A percentile compares a stretch with the other conserved stretches of the same genome.
phyloP scores from a whole-genome alignment of 139 green algal genomes.

The Closterium sp. region DNA sequence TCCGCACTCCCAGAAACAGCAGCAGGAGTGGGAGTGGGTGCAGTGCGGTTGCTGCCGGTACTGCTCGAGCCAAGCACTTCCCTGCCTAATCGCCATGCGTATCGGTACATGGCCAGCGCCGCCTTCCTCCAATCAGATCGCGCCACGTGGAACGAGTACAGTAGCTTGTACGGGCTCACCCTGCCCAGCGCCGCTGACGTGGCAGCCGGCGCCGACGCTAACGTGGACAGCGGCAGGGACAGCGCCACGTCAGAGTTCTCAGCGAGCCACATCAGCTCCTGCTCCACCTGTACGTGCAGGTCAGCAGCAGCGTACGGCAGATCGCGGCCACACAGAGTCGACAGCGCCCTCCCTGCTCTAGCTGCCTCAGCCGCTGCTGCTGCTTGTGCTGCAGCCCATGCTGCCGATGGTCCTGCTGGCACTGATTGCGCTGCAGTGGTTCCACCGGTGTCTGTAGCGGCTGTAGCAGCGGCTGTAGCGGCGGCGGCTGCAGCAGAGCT shows the following conservation, averaged over 20 bases:
- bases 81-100: neutral
- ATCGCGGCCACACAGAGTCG: neutral
- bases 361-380: neutral
- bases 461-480: neutral
- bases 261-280: neutral
- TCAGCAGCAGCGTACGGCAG: neutral
- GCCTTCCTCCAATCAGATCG: neutral
- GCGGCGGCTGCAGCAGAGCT: neutral
- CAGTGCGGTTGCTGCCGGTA: neutral
- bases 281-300: neutral
- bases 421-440: neutral
- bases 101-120: neutral
- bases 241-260: neutral
- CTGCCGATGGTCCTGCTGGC: neutral
- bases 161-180: neutral
- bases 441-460: neutral
- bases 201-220: no score
- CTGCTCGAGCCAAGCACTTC: neutral
- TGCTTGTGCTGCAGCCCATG: neutral
- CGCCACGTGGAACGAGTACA: neutral
- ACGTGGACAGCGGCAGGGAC: neutral
- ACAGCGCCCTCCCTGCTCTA: neutral
- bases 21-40: neutral
- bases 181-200: neutral
- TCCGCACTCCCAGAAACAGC: neutral